Evolutionary conservation across 257 asterid species (phyloP), one percentile per base, ranked within the genome.

Genomic region (Rehmannia glutinosa): DNA sequence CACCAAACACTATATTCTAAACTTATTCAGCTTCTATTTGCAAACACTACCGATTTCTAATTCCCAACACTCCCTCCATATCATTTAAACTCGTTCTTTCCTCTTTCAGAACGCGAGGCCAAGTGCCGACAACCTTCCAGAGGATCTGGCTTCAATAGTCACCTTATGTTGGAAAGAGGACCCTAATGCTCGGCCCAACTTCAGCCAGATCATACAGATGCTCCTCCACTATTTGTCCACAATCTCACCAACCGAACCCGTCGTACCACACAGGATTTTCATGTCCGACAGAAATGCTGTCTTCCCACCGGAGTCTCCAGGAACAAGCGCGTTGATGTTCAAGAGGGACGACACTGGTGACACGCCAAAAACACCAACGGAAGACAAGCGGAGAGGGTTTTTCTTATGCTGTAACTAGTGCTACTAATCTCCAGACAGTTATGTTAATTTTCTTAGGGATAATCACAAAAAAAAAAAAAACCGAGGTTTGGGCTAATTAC

Each of bases 81-180:
- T n/a, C n/a, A 51, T 42, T 27, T 24, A 46, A 57, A 46, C 9
- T 8, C 2, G 27, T 16, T 21, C 13, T 2, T 41, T 25, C 3
- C 1, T 57, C 39, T 70, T 74, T 33, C 90, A 94, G 99, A 88
- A 89, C 23, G 88, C 82, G 54, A 79, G 99, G 81, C 99, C 98
- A 8, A 86, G 89, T 3, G 88, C 97, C 0, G 96, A 94, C 1
- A 87, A 83, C 64, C 96, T 94, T 2, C 96, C 96, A 0, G 81
- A 79, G 68, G 95, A 91, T 28, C 72, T 94, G 74, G 97, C 96
- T 20, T 45, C 47, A 45, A 86, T 91, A 21, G 97, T 94, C 55
- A 91, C 99, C 16, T 84, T 91, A 23, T 93, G 99, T 72, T 93
- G 99, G 99, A 85, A 77, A 49, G 97, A 90, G 75, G 96, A 90